Percentiles rank a stretch among this genome's conserved stretches.
These are phyloP conservation scores for Oryza longistaminata DNA, from an alignment of 176 grass and related monocot species.

Conservation along the genomic window DNA sequence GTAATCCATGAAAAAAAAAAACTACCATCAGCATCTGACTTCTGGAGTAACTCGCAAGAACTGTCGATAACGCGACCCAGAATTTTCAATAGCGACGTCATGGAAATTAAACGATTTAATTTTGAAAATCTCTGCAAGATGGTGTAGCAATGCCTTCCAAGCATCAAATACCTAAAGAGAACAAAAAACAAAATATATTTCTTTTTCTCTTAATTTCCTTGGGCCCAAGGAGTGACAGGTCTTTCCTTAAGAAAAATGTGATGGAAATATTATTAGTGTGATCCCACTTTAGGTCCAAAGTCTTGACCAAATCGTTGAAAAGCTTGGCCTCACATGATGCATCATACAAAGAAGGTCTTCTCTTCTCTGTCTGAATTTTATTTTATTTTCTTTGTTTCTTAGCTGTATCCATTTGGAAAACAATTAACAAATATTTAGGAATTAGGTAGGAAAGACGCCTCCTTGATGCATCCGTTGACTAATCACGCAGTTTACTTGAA, in stretches of 20 bases:
- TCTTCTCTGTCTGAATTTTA: constrained; percentile 13
- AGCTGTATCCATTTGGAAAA: constrained; percentile 39
- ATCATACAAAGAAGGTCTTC: constrained; percentile 27
- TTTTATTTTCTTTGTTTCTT: background rate
- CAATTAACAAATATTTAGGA: constrained; percentile 28
- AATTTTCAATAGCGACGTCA: background rate
- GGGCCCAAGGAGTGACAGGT: constrained; percentile 13
- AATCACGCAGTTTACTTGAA: constrained; percentile 42
- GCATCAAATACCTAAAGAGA: constrained; percentile 56
- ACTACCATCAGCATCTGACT: constrained; percentile 20
- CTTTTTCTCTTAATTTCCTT: constrained; percentile 30
- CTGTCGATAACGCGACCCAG: background rate
- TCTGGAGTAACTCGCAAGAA: constrained; percentile 17
- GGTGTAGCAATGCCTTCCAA: constrained; percentile 47
- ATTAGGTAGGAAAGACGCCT: constrained; percentile 55
- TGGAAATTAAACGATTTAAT: background rate
- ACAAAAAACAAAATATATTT: constrained; percentile 16
- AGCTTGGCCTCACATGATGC: constrained; percentile 42
- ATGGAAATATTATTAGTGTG: constrained; percentile 31
- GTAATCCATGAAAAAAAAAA: constrained; percentile 38
- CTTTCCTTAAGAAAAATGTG: constrained; percentile 56
- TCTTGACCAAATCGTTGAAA: constrained; percentile 72
- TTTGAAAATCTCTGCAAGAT: background rate
- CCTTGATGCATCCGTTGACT: constrained; percentile 55
- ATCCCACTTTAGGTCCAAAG: constrained; percentile 45